These are phyloP conservation scores for Boletus pseudo-olivaceus DNA, from an alignment of 768 basidiomycete species.

Conservation along the genomic window DNA sequence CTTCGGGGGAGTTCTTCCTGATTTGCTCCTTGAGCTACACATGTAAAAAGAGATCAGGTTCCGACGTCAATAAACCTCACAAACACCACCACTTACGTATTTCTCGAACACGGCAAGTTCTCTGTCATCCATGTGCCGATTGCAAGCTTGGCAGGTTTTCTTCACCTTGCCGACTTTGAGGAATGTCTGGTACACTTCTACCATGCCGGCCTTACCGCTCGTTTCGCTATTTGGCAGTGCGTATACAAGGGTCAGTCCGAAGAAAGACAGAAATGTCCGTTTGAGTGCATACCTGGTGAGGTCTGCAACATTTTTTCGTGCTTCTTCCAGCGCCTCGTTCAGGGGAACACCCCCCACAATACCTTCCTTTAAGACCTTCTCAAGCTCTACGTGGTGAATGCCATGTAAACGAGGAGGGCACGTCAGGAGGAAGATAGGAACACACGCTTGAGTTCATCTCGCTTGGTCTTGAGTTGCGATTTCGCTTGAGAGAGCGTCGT, in stretches of 20 bases:
- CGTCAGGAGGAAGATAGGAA: not conserved
- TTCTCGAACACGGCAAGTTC: constrained; percentile 64
- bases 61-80: not conserved
- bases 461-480: constrained; percentile 57
- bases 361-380: constrained; percentile 43
- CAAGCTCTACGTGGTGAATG: constrained; percentile 25
- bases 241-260: not conserved
- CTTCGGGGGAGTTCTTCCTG: constrained; percentile 49
- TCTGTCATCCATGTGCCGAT: constrained; percentile 55
- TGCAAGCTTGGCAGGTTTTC: constrained; percentile 74
- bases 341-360: constrained; percentile 39
- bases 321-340: constrained; percentile 46
- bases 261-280: not conserved
- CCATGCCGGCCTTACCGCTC: constrained; percentile 33
- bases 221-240: constrained; percentile 12
- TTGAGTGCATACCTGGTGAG: constrained; percentile 17
- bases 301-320: constrained; percentile 14
- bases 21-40: constrained; percentile 63
- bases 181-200: constrained; percentile 50
- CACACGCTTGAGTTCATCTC: constrained; percentile 59
- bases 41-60: not conserved
- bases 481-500: constrained; percentile 57
- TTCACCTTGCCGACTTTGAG: constrained; percentile 57
- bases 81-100: constrained; percentile 45
- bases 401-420: not conserved